Evolutionary conservation across 1,284 basidiomycete species (phyloP).

Genomic region (Fomitopsis schrenkii): DNA sequence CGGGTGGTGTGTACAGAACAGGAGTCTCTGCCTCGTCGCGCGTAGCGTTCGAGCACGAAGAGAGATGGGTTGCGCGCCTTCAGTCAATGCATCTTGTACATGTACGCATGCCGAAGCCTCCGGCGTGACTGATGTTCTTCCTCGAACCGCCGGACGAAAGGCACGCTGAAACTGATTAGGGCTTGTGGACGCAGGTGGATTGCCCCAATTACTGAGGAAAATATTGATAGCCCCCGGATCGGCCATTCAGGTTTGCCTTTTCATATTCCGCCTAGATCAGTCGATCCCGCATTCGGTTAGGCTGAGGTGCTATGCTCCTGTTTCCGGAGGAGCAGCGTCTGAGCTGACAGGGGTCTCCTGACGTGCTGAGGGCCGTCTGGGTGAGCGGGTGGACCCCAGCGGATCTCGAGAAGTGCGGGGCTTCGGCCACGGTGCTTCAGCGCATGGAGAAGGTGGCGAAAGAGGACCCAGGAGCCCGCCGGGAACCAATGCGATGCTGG

Average conservation of each 20-base stretch:
- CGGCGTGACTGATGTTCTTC: not conserved
- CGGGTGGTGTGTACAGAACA: not conserved
- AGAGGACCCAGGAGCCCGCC: not conserved
- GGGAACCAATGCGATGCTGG: not conserved
- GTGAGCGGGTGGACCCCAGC: not conserved
- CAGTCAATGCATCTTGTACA: slow-evolving; percentile 3
- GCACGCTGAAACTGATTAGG: slow-evolving; percentile 8
- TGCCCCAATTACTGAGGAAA: slow-evolving; percentile 17
- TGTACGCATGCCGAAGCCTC: slow-evolving; percentile 1
- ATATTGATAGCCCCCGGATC: slow-evolving; percentile 22
- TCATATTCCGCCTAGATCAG: slow-evolving; percentile 25
- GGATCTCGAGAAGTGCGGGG: slow-evolving; percentile 1
- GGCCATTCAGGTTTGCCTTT: slow-evolving; percentile 28
- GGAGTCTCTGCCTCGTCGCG: not conserved
- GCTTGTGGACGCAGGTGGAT: slow-evolving; percentile 5
- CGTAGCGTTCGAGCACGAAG: not conserved
- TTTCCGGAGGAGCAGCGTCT: slow-evolving; percentile 3
- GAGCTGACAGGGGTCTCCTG: slow-evolving; percentile 3
- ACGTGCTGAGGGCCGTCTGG: not conserved
- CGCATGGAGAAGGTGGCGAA: slow-evolving; percentile 1
- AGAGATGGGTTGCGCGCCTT: slow-evolving; percentile 2
- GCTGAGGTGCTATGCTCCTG: slow-evolving; percentile 15
- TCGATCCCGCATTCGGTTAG: slow-evolving; percentile 29
- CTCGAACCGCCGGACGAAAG: slow-evolving; percentile 6
- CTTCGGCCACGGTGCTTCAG: not conserved